Conservation (phyloP, 78 protist genomes). For the Dictyostelium firmibasis region DNA sequence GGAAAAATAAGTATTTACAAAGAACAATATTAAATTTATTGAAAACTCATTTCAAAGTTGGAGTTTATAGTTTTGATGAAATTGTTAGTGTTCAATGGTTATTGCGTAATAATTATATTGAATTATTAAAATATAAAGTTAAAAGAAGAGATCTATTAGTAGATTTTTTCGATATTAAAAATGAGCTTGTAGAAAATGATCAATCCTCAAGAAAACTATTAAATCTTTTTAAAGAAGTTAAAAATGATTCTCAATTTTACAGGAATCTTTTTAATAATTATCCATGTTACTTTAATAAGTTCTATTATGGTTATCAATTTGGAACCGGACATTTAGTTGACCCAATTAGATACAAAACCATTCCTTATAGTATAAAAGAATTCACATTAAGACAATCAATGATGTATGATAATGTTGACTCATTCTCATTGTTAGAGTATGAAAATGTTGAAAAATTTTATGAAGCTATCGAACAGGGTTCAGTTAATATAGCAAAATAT, state of each 20-base stretch:
- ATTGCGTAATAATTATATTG: background rate
- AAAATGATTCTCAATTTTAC: background rate
- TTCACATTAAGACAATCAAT: background rate
- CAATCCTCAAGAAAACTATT: background rate
- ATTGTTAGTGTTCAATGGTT: background rate
- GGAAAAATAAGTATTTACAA: background rate
- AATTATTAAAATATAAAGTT: background rate
- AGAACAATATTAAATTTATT: background rate
- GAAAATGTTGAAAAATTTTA: background rate
- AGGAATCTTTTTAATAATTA: background rate
- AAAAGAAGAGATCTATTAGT: background rate
- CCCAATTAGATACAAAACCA: background rate
- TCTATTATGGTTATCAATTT: background rate
- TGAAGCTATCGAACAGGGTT: background rate
- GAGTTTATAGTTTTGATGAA: background rate
- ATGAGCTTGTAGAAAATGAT: background rate
- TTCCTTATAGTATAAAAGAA: background rate
- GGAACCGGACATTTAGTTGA: background rate
- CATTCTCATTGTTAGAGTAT: background rate
- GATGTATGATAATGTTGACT: background rate
- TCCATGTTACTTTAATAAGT: background rate
- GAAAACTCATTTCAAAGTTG: background rate
- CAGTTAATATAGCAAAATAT: background rate
- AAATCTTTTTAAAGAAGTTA: background rate
- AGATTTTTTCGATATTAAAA: background rate